These are phyloP conservation scores for Bipolaris bicolor DNA, from an alignment of 2,329 filamentous ascomycete species.

Conservation along the genomic window DNA sequence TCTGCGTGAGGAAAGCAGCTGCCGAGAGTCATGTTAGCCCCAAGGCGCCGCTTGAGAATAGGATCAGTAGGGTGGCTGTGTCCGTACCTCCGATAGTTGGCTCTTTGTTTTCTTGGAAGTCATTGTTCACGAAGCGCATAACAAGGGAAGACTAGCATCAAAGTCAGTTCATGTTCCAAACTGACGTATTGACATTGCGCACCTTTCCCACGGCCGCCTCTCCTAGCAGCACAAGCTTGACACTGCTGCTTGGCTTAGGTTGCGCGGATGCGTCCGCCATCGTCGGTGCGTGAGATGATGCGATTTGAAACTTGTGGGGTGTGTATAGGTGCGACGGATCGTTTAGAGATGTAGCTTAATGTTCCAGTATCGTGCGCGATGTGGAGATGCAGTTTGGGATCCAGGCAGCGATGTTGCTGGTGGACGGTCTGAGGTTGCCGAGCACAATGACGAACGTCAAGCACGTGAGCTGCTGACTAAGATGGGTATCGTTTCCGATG, in stretches of 20 bases:
- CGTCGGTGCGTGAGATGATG: slow-evolving; percentile 19
- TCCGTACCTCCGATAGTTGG: slow-evolving; percentile 92
- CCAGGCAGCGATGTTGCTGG: slow-evolving; percentile 18
- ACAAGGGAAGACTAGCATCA: slow-evolving; percentile 83
- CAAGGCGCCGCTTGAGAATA: neutral
- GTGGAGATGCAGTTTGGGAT: slow-evolving; percentile 8
- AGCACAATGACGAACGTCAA: slow-evolving; percentile 24
- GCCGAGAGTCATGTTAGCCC: slow-evolving; percentile 14
- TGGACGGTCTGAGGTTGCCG: slow-evolving; percentile 20
- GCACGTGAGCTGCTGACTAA: slow-evolving; percentile 24
- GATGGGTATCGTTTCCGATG: neutral
- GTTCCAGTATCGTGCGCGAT: neutral
- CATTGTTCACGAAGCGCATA: slow-evolving; percentile 98
- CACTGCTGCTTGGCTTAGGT: slow-evolving; percentile 97
- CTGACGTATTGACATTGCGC: slow-evolving; percentile 20
- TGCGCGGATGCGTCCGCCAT: slow-evolving; percentile 75
- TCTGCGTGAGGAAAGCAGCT: slow-evolving; percentile 98
- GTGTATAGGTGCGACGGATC: neutral
- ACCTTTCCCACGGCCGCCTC: slow-evolving; percentile 99
- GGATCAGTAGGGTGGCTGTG: neutral
- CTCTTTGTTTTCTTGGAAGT: slow-evolving; percentile 99
- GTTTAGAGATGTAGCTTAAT: neutral
- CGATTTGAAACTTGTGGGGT: slow-evolving; percentile 1
- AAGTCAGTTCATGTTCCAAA: neutral
- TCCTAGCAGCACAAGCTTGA: slow-evolving; percentile 97